Percentiles rank a stretch among this genome's conserved stretches.
Evolutionary conservation across 805 yeast genomes (phyloP).

Genomic region (Wickerhamomyces bisporus): DNA sequence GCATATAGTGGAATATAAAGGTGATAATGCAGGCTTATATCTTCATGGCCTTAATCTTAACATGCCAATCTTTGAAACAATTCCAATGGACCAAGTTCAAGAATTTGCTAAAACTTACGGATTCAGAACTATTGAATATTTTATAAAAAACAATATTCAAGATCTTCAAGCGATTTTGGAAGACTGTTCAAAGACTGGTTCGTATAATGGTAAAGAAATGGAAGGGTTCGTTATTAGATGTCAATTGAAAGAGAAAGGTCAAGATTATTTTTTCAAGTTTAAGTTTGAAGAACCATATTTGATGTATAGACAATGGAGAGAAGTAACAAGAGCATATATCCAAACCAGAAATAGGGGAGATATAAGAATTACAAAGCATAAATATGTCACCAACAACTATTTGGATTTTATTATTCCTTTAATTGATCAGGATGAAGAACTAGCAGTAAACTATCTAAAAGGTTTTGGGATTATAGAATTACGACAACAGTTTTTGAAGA

Average conservation of each 20-base stretch:
- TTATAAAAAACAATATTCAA: conserved; percentile 32
- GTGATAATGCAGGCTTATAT: conserved; percentile 72
- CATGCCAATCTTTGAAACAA: conserved; percentile 55
- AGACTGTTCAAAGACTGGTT: conserved; percentile 58
- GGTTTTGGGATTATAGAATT: conserved; percentile 73
- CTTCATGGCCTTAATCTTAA: conserved; percentile 85
- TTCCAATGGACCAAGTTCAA: conserved; percentile 53
- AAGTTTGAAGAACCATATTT: conserved; percentile 95
- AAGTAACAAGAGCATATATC: conserved; percentile 64
- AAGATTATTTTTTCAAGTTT: conserved; percentile 75
- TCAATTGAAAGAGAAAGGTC: conserved; percentile 21
- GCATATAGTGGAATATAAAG: conserved; percentile 74
- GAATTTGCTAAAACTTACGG: conserved; percentile 65
- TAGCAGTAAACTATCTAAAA: conserved; percentile 39
- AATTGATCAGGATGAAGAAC: conserved; percentile 42
- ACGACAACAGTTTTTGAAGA: conserved; percentile 57
- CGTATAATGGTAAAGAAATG: conserved; percentile 63
- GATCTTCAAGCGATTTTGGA: conserved; percentile 49
- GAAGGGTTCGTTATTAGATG: conserved; percentile 94
- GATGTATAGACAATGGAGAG: conserved; percentile 87
- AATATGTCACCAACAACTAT: conserved; percentile 59
- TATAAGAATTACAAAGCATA: conserved; percentile 46
- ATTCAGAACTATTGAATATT: conserved; percentile 53
- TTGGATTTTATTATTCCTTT: conserved; percentile 58
- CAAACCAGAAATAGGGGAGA: conserved; percentile 23